Percentiles rank a stretch among this genome's conserved stretches.
phyloP scores from a whole-genome alignment of 2,329 filamentous ascomycete genomes.

The Botryotinia calthae region DNA sequence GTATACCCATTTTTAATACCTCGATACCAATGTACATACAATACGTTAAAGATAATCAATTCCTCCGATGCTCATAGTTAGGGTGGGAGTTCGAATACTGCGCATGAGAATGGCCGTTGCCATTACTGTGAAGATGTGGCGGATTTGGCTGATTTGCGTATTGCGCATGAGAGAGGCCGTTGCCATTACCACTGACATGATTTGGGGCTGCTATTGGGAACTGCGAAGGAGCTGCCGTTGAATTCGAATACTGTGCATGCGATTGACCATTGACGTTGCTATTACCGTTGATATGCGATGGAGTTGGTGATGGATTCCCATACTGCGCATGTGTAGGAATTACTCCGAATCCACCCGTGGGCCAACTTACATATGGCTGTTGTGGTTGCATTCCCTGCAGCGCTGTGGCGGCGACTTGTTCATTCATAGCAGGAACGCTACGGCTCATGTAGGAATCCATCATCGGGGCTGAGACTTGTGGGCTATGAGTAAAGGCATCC shows the following conservation, averaged over 20 bases:
- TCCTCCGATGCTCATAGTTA: not conserved
- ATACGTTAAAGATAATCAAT: not conserved
- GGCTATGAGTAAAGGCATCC: not conserved
- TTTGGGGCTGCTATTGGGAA: not conserved
- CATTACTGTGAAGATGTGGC: not conserved
- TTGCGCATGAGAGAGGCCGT: not conserved
- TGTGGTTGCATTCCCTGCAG: constrained; percentile 3
- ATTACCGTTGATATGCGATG: not conserved
- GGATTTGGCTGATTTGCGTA: not conserved
- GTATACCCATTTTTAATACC: not conserved
- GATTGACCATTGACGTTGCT: not conserved
- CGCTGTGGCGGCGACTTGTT: not conserved
- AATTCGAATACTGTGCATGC: not conserved
- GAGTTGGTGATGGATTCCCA: not conserved
- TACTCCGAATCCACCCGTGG: not conserved
- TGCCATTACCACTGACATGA: not conserved
- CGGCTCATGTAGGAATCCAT: not conserved
- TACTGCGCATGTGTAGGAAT: not conserved
- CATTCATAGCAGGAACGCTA: not conserved
- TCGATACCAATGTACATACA: not conserved
- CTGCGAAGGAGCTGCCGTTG: not conserved
- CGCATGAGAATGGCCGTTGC: not conserved
- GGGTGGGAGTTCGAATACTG: not conserved
- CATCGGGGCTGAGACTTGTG: constrained; percentile 1
- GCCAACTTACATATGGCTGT: constrained; percentile 8